Evolutionary conservation across 2,329 filamentous ascomycete species (phyloP).

Genomic region (Trichoderma endophyticum): DNA sequence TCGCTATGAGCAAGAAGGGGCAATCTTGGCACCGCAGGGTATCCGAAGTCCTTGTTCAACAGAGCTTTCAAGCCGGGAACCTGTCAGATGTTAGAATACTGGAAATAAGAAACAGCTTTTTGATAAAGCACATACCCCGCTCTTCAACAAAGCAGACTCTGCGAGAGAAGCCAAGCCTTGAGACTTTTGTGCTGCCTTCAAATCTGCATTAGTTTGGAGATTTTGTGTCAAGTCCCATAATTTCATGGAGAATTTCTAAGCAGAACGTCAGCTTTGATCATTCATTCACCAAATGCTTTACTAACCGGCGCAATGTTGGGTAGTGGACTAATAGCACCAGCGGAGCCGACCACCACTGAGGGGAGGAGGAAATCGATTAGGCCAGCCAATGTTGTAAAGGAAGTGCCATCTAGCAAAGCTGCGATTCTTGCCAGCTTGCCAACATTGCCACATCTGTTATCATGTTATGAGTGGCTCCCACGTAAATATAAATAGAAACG

Average conservation of each 20-base stretch:
- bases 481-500: background rate
- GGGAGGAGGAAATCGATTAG: conserved; percentile 4
- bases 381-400: background rate
- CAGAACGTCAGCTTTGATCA: background rate
- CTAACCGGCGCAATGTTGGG: conserved; percentile 1
- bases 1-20: background rate
- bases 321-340: background rate
- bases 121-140: background rate
- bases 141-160: background rate
- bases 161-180: background rate
- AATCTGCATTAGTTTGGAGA: background rate
- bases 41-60: background rate
- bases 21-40: background rate
- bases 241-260: background rate
- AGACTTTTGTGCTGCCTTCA: background rate
- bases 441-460: background rate
- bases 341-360: background rate
- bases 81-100: background rate
- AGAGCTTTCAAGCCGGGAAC: background rate
- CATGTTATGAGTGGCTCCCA: background rate
- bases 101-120: background rate
- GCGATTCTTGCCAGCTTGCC: background rate
- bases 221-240: background rate
- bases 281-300: background rate
- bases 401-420: background rate